A percentile compares a stretch with the other conserved stretches of the same genome.
These are phyloP conservation scores for Whalleya microplaca DNA, from an alignment of 2,329 filamentous ascomycete genomes.

Conservation along the genomic window DNA sequence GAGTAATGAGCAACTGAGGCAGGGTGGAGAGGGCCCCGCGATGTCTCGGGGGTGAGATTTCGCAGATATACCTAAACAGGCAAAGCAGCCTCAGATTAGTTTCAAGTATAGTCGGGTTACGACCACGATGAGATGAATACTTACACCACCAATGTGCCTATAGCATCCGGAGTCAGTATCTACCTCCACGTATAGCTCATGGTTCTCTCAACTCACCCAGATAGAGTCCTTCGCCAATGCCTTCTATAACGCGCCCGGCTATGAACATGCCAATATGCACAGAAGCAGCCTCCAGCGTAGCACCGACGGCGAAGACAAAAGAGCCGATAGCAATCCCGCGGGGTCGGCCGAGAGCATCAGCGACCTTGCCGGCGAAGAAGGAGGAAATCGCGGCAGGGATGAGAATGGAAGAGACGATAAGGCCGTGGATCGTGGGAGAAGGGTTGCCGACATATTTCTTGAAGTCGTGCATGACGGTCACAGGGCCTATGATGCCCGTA, in stretches of 20 bases:
- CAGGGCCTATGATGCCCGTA: conserved; percentile 60
- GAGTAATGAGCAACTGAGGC: conserved; percentile 56
- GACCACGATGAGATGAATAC: neutral
- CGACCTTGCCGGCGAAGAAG: conserved; percentile 59
- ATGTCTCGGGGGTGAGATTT: conserved; percentile 57
- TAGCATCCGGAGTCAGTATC: conserved; percentile 37
- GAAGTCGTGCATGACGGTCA: conserved; percentile 62
- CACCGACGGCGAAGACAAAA: conserved; percentile 48
- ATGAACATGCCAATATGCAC: conserved; percentile 32
- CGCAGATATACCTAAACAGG: conserved; percentile 58
- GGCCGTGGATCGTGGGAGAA: conserved; percentile 59
- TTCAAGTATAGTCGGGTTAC: conserved; percentile 34
- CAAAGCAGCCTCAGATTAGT: conserved; percentile 29
- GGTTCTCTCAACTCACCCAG: conserved; percentile 35
- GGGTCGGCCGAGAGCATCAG: conserved; percentile 56
- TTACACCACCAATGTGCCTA: conserved; percentile 16
- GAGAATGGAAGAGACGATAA: conserved; percentile 63
- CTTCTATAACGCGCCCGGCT: conserved; percentile 57
- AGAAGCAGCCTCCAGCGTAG: conserved; percentile 27
- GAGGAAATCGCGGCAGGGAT: conserved; percentile 63
- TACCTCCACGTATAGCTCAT: conserved; percentile 35
- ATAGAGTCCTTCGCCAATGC: conserved; percentile 59
- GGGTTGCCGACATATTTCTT: conserved; percentile 53
- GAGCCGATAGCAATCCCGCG: conserved; percentile 55
- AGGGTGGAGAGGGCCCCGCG: conserved; percentile 56